Conservation (phyloP, 2,329 filamentous ascomycete species). For the Exophiala lecanii-corni region DNA sequence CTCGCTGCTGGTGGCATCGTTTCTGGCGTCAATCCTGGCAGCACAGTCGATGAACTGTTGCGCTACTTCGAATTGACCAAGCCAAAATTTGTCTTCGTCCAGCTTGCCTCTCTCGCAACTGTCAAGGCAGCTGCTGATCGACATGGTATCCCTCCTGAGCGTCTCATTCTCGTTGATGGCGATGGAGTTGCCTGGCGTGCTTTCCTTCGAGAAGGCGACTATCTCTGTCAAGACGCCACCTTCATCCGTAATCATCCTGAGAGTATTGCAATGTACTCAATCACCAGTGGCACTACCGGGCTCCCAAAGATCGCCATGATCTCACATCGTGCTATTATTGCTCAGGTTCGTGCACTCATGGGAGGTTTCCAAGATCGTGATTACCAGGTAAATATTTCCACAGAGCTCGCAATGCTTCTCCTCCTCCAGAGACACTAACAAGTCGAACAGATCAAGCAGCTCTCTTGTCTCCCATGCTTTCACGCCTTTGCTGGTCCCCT, state of each 20-base stretch:
- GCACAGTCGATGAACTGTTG: slow-evolving; percentile 43
- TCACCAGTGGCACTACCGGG: slow-evolving; percentile 58
- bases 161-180: background rate
- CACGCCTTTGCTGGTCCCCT: slow-evolving; percentile 48
- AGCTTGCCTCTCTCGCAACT: slow-evolving; percentile 34
- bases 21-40: slow-evolving; percentile 49
- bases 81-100: slow-evolving; percentile 45
- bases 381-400: slow-evolving; percentile 14
- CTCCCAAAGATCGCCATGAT: slow-evolving; percentile 57
- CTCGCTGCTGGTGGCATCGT: slow-evolving; percentile 47
- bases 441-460: slow-evolving; percentile 34
- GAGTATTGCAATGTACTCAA: slow-evolving; percentile 35
- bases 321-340: slow-evolving; percentile 43
- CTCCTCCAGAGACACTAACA: slow-evolving; percentile 14
- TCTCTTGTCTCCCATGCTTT: slow-evolving; percentile 51
- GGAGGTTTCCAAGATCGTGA: slow-evolving; percentile 13
- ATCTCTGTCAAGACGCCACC: slow-evolving; percentile 23
- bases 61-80: slow-evolving; percentile 44
- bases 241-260: too few relatives aligned
- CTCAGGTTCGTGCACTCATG: slow-evolving; percentile 21
- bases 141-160: slow-evolving; percentile 22
- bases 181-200: background rate
- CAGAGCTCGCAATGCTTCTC: too few relatives aligned
- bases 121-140: slow-evolving; percentile 33
- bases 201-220: background rate